Conservation (phyloP, 2,329 filamentous ascomycete genomes). For the Trichoderma koningii region DNA sequence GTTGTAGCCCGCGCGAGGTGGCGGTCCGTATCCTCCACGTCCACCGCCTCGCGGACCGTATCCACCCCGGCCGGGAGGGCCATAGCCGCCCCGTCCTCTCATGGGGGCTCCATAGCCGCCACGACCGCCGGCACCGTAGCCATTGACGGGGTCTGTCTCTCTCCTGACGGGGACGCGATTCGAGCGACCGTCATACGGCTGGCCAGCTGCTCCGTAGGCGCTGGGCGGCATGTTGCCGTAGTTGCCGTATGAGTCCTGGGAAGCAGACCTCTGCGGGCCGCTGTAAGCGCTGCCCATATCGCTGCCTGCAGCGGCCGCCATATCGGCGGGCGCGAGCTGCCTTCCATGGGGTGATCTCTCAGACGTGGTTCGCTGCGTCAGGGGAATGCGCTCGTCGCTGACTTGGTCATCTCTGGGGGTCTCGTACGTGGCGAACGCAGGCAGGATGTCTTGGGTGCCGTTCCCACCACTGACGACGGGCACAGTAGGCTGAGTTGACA, state of each 20-base stretch:
- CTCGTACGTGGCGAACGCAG: slow-evolving; percentile 67
- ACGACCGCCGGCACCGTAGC: slow-evolving; percentile 47
- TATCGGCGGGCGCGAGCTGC: slow-evolving; percentile 45
- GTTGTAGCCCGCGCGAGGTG: slow-evolving; percentile 39
- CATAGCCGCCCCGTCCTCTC: slow-evolving; percentile 47
- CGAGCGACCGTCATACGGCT: slow-evolving; percentile 49
- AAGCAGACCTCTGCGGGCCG: slow-evolving; percentile 44
- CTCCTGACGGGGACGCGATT: slow-evolving; percentile 58
- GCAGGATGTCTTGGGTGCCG: slow-evolving; percentile 50
- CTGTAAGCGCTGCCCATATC: slow-evolving; percentile 35
- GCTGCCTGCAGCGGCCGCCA: slow-evolving; percentile 34
- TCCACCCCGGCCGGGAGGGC: slow-evolving; percentile 43
- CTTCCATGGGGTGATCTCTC: slow-evolving; percentile 55
- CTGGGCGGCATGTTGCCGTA: slow-evolving; percentile 48
- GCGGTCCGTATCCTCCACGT: slow-evolving; percentile 40
- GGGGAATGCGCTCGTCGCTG: slow-evolving; percentile 70
- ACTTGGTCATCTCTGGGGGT: slow-evolving; percentile 62
- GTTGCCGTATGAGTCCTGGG: slow-evolving; percentile 68
- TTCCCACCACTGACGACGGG: slow-evolving; percentile 60
- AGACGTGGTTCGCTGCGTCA: slow-evolving; percentile 66
- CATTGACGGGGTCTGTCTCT: slow-evolving; percentile 40
- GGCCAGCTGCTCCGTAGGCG: slow-evolving; percentile 51
- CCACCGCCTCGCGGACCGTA: slow-evolving; percentile 32
- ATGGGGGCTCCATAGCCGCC: slow-evolving; percentile 45
- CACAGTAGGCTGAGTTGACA: slow-evolving; percentile 58